Evolutionary conservation across 495 filamentous ascomycete species (phyloP), one percentile per base, ranked within the genome.

Genomic region (Schizothecium vesticola): DNA sequence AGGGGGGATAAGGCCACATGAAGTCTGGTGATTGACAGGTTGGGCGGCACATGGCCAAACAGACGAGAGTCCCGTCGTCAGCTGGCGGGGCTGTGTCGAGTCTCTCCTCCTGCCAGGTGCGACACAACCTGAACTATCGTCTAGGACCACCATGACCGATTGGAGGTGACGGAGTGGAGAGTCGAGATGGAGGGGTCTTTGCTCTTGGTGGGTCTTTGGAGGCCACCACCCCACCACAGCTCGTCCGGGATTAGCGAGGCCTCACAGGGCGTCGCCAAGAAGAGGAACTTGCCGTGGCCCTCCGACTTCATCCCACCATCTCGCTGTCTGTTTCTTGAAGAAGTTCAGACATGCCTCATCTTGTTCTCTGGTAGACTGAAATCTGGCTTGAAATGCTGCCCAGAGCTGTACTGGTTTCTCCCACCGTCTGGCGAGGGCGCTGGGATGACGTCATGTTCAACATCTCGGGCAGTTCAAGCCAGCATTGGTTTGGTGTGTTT

Each of bases 181-280:
- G 33, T 43, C 13, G 33, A 43, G 33, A 43, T 43, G 43, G 43
- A 51, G 43, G 43, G 43, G 43, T 51, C 43, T n/a, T 16, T 36
- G 10, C 31, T 3, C 31, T 36, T 8, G 28, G 28, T 29, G 28
- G 28, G 28, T 29, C 28, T 29, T 29, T 33, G 31, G 31, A 33
- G 31, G 31, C 9, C 31, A 11, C 43, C 43, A 31, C 12, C 72
- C 69, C 28, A 69, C 60, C 67, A 56, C 13, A 74, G 60, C 9
- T 29, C 25, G 5, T 61, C 58, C 6, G 69, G 72, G 55, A 68
- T 56, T 26, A 19, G 63, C 23, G 56, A 25, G 36, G 51, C 43
- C 21, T 28, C 19, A 10, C 56, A 24, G 43, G 51, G 24, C 21
- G 63, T 51, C 43, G 43, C 43, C 43, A 51, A 51, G 43, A 8